Evolutionary conservation across 1,284 basidiomycete species (phyloP).

Genomic region (Coniferiporia sulphurascens): DNA sequence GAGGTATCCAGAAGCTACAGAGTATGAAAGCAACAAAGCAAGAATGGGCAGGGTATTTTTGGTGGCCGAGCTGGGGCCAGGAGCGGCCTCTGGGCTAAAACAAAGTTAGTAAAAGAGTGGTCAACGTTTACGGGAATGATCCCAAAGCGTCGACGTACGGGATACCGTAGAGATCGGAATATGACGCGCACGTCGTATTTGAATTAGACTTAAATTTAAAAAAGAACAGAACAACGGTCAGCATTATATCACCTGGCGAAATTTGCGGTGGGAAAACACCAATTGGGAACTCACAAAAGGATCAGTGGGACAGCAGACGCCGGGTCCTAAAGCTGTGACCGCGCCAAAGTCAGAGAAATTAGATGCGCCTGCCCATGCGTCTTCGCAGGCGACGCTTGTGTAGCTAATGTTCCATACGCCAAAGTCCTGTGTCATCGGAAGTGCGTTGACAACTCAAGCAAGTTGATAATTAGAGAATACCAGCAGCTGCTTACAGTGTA

Average conservation of each 20-base stretch:
- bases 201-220: constrained; percentile 35
- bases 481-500: constrained; percentile 34
- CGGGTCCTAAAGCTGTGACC: constrained; percentile 45
- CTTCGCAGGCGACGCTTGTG: constrained; percentile 50
- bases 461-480: not conserved
- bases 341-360: constrained; percentile 60
- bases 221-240: not conserved
- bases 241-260: constrained; percentile 6
- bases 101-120: not conserved
- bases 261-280: not conserved
- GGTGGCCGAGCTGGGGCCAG: constrained; percentile 8
- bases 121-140: not conserved
- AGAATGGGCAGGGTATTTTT: not conserved
- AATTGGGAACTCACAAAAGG: constrained; percentile 43
- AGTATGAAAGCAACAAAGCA: not conserved
- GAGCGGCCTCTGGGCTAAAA: constrained; percentile 8
- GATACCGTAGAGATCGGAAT: constrained; percentile 60
- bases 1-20: not conserved
- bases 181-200: constrained; percentile 63
- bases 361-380: constrained; percentile 56
- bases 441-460: not conserved
- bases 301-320: constrained; percentile 65
- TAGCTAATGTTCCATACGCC: constrained; percentile 80
- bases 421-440: constrained; percentile 51
- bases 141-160: constrained; percentile 43